Percentiles rank a stretch among this genome's conserved stretches.
These are phyloP conservation scores for Alnus glutinosa DNA, from an alignment of 306 rosid species.

Conservation along the genomic window DNA sequence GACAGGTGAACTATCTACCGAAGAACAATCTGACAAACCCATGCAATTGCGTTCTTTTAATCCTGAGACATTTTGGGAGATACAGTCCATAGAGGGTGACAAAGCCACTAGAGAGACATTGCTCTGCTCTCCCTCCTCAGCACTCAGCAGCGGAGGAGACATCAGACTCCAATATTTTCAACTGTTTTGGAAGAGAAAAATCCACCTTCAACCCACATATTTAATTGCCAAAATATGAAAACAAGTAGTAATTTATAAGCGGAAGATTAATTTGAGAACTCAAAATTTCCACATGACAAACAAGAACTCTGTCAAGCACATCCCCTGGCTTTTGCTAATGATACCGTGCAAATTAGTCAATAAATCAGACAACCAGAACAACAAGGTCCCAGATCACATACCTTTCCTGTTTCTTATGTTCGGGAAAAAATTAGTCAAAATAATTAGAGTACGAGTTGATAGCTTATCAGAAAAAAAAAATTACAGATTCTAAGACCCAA, in stretches of 20 bases:
- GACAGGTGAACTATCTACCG: conserved; percentile 77
- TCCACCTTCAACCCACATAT: background rate
- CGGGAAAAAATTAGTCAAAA: background rate
- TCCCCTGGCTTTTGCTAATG: background rate
- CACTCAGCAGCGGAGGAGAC: conserved; percentile 69
- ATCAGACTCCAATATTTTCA: conserved; percentile 43
- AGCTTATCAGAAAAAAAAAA: background rate
- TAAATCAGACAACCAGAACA: background rate
- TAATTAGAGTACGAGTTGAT: background rate
- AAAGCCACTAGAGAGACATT: conserved; percentile 48
- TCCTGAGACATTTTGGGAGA: conserved; percentile 54
- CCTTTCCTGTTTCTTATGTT: background rate
- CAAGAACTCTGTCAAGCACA: background rate
- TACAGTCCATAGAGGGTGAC: conserved; percentile 56
- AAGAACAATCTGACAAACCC: conserved; percentile 88
- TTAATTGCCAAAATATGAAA: conserved; percentile 17
- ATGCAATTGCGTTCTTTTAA: conserved; percentile 83
- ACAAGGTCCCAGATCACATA: background rate
- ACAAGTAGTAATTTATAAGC: background rate
- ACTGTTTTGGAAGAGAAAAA: conserved; percentile 25
- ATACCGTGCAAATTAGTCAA: background rate
- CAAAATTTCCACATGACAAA: background rate
- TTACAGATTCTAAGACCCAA: background rate
- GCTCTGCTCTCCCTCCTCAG: conserved; percentile 71
- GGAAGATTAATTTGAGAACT: background rate